A percentile compares a stretch with the other conserved stretches of the same genome.
phyloP scores from a whole-genome alignment of 257 asterid species.

The Phtheirospermum japonicum region DNA sequence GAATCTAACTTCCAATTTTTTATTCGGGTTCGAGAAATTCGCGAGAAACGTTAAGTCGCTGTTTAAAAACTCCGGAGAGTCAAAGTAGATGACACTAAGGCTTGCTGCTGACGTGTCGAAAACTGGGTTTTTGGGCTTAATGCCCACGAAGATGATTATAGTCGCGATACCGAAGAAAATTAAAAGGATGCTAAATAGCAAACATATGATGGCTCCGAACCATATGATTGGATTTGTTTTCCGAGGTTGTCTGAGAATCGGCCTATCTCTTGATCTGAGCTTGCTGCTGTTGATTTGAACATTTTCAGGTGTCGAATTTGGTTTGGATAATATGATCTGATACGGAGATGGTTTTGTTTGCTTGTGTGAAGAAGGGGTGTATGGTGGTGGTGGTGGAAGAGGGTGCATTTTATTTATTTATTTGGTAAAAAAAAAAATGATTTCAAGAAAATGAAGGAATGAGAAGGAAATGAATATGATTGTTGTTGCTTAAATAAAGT shows the following conservation, averaged over 20 bases:
- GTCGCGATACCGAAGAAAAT: conserved; percentile 67
- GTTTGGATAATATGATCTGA: conserved; percentile 29
- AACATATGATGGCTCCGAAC: conserved; percentile 58
- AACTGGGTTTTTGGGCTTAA: conserved; percentile 62
- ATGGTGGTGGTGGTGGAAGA: conserved; percentile 51
- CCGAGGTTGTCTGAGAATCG: conserved; percentile 45
- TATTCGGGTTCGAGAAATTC: conserved; percentile 79
- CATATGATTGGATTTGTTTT: conserved; percentile 65
- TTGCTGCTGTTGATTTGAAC: conserved; percentile 17
- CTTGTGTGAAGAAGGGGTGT: conserved; percentile 39
- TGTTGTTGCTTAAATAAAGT: conserved; percentile 26
- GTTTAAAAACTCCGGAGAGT: conserved; percentile 58
- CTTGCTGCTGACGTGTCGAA: conserved; percentile 70
- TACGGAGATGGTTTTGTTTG: conserved; percentile 33
- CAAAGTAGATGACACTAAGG: conserved; percentile 64
- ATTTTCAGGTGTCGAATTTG: conserved; percentile 25
- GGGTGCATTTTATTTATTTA: conserved; percentile 33
- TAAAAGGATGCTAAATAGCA: conserved; percentile 60
- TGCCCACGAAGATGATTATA: conserved; percentile 45
- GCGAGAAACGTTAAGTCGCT: conserved; percentile 67
- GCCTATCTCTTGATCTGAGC: conserved; percentile 43
- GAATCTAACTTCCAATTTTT: conserved; percentile 50
- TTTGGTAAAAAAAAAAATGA: not conserved
- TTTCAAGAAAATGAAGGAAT: not conserved
- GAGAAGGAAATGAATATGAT: conserved; percentile 25